Conservation (phyloP, 2,329 filamentous ascomycete species). For the Colletotrichum higginsianum region DNA sequence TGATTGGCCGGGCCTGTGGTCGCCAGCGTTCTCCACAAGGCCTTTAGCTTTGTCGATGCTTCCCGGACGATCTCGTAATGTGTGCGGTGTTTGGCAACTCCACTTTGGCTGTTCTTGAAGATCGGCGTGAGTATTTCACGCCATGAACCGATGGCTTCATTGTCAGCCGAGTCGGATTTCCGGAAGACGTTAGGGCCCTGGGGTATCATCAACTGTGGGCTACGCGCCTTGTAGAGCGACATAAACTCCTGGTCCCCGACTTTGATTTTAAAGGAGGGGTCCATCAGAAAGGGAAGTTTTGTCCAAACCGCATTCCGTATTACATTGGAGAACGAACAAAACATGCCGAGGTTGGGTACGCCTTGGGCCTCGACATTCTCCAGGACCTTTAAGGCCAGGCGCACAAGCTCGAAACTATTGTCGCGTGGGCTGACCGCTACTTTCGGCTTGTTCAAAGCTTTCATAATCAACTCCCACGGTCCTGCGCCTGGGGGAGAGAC, state of each 20-base stretch:
- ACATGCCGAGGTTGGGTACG: constrained; percentile 42
- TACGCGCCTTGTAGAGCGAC: constrained; percentile 18
- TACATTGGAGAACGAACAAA: constrained; percentile 36
- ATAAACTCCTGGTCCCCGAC: constrained; percentile 11
- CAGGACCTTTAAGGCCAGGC: constrained; percentile 26
- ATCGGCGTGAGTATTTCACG: constrained; percentile 1
- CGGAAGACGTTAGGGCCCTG: background rate
- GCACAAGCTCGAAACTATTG: constrained; percentile 16
- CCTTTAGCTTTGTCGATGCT: constrained; percentile 23
- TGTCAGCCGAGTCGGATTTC: background rate
- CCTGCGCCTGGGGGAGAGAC: background rate
- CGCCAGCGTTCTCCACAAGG: constrained; percentile 22
- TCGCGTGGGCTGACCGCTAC: constrained; percentile 28
- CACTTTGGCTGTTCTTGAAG: background rate
- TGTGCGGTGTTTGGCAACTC: background rate
- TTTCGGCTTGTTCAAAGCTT: constrained; percentile 32
- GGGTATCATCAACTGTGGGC: background rate
- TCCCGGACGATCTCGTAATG: background rate
- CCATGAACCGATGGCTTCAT: background rate
- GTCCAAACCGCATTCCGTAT: constrained; percentile 38
- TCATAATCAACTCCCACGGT: constrained; percentile 38
- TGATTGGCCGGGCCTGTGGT: constrained; percentile 8
- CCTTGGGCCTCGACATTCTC: constrained; percentile 19
- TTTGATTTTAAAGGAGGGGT: constrained; percentile 43
- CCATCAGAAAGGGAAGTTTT: constrained; percentile 49